These are phyloP conservation scores for Cytospora piceicola DNA, from an alignment of 2,329 filamentous ascomycete species.

Conservation along the genomic window DNA sequence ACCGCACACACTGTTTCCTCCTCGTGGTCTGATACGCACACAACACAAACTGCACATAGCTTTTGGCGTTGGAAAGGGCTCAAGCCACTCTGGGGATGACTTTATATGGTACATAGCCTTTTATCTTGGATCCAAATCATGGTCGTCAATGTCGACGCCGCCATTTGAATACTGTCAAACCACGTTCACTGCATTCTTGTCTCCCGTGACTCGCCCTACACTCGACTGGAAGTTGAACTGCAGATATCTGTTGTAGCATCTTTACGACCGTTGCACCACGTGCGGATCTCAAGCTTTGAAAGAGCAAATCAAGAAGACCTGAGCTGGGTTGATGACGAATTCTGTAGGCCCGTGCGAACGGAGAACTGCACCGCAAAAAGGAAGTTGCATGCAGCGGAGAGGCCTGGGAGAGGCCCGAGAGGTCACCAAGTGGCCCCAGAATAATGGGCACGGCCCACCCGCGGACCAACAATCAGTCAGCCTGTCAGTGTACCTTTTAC, in stretches of 20 bases:
- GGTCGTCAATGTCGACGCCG: constrained; percentile 13
- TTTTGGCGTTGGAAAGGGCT: constrained; percentile 11
- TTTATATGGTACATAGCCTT: constrained; percentile 17
- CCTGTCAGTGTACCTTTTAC: background rate
- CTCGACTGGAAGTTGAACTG: too few species aligned
- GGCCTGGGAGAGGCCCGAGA: background rate
- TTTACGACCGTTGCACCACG: background rate
- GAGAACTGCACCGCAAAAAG: background rate
- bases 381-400: background rate
- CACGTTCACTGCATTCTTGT: background rate
- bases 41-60: constrained; percentile 18
- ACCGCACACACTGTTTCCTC: background rate
- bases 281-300: background rate
- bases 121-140: constrained; percentile 23
- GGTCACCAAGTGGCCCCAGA: background rate
- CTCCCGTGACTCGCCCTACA: background rate
- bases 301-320: too few species aligned
- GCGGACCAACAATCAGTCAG: background rate
- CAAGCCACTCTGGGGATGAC: constrained; percentile 4
- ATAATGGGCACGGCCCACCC: background rate
- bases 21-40: constrained; percentile 19
- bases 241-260: background rate
- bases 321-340: background rate
- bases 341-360: background rate
- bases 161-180: constrained; percentile 4